Percentiles rank a stretch among this genome's conserved stretches.
Conservation (phyloP, 148 eudicot species). For the Nyssa sinensis region DNA sequence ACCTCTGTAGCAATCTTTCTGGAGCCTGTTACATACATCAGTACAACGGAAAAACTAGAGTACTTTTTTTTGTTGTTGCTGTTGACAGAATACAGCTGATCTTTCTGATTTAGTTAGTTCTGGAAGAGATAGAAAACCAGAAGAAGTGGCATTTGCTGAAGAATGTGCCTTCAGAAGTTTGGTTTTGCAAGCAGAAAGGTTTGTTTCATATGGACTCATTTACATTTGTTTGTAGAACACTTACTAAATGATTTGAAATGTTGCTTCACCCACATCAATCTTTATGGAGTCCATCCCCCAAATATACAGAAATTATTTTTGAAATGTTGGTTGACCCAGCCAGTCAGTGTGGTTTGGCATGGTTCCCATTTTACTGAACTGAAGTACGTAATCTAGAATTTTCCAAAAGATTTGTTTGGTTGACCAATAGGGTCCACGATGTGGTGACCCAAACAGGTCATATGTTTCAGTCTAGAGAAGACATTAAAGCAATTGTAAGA, state of each 20-base stretch:
- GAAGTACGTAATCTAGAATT: background rate
- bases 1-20: background rate
- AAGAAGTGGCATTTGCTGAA: conserved; percentile 68
- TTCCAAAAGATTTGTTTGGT: background rate
- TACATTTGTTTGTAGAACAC: background rate
- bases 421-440: background rate
- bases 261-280: background rate
- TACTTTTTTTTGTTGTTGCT: conserved; percentile 11
- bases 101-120: conserved; percentile 89
- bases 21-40: background rate
- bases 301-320: background rate
- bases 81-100: conserved; percentile 78
- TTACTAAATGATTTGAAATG: background rate
- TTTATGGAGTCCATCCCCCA: background rate
- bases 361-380: background rate
- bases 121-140: conserved; percentile 86
- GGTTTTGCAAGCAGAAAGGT: conserved; percentile 90
- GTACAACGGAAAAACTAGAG: conserved; percentile 9
- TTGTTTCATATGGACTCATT: conserved; percentile 15
- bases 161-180: conserved; percentile 70
- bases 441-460: background rate
- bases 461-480: background rate
- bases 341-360: conserved; percentile 9
- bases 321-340: background rate
- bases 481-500: background rate